These are phyloP conservation scores for Trametes coccinea DNA, from an alignment of 768 basidiomycete species.

Conservation along the genomic window DNA sequence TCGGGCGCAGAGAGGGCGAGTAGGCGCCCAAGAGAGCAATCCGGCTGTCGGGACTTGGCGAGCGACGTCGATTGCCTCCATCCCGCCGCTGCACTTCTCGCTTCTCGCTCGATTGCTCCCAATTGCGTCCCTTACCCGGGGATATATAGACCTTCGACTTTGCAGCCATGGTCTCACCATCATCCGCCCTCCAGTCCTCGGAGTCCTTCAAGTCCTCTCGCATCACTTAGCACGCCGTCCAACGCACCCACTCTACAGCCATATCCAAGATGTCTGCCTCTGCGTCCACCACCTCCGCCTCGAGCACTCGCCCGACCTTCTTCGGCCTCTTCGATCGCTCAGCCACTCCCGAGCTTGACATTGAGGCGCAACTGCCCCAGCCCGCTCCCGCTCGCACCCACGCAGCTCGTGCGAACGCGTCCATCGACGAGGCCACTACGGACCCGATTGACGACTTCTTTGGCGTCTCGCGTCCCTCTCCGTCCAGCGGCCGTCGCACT, in stretches of 20 bases:
- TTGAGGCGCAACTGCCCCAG: constrained; percentile 13
- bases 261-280: constrained; percentile 1
- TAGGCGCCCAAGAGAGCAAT: background rate
- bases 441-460: constrained; percentile 33
- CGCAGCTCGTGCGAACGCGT: background rate
- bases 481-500: constrained; percentile 17
- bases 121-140: background rate
- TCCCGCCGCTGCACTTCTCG: background rate
- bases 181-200: constrained; percentile 5
- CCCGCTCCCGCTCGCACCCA: background rate
- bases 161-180: constrained; percentile 8
- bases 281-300: constrained; percentile 1
- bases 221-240: constrained; percentile 1
- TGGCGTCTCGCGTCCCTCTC: constrained; percentile 27
- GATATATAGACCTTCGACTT: constrained; percentile 2
- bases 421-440: background rate
- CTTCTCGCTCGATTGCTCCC: constrained; percentile 1
- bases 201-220: background rate
- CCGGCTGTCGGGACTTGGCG: background rate
- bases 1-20: background rate
- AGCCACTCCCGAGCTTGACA: constrained; percentile 1
- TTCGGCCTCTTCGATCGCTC: constrained; percentile 12
- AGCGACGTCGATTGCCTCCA: constrained; percentile 11
- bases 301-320: constrained; percentile 8
- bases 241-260: background rate